Conservation (phyloP, 176 grass and related monocot species). For the Eremochloa ophiuroides region DNA sequence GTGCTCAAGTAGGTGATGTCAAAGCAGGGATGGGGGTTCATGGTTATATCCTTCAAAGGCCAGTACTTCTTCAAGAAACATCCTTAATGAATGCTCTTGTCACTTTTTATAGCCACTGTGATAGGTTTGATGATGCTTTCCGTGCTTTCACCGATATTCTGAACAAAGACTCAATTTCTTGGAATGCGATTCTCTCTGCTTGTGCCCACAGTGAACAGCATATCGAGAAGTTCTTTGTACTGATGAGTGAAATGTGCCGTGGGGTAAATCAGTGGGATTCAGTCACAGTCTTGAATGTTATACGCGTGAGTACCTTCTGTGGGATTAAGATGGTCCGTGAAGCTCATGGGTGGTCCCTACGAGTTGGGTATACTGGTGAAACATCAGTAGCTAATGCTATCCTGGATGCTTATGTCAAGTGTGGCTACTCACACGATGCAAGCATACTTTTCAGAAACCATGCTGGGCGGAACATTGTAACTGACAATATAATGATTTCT, state of each 20-base stretch:
- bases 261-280: constrained; percentile 43
- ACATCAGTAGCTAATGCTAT: constrained; percentile 54
- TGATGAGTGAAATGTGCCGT: constrained; percentile 45
- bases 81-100: constrained; percentile 57
- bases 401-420: constrained; percentile 69
- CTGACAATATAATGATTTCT: constrained; percentile 64
- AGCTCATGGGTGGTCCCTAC: constrained; percentile 59
- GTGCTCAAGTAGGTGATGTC: constrained; percentile 36
- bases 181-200: constrained; percentile 67
- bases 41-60: constrained; percentile 42
- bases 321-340: constrained; percentile 53
- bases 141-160: constrained; percentile 37
- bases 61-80: constrained; percentile 43
- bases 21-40: constrained; percentile 50
- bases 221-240: constrained; percentile 29
- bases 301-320: constrained; percentile 23
- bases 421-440: constrained; percentile 45
- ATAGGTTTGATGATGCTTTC: constrained; percentile 46
- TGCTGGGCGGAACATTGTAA: constrained; percentile 39
- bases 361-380: constrained; percentile 41
- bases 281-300: constrained; percentile 54
- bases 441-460: constrained; percentile 39
- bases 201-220: constrained; percentile 33
- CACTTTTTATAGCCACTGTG: constrained; percentile 66
- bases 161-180: constrained; percentile 54